These are phyloP conservation scores for Biscutella laevigata DNA, from an alignment of 441 rosid species.

Conservation along the genomic window DNA sequence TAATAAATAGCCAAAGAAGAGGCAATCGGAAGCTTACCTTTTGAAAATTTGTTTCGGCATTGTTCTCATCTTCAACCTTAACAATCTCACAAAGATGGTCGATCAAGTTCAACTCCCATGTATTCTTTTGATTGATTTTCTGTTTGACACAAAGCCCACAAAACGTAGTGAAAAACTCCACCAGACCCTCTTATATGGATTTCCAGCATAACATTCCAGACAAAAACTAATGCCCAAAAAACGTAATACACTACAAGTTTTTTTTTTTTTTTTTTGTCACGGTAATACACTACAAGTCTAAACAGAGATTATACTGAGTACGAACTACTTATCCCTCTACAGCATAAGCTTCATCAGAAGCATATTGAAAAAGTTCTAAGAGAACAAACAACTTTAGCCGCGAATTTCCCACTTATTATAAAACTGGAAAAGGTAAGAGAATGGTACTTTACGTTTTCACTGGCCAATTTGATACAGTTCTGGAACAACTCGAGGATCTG, in stretches of 20 bases:
- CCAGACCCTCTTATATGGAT: background rate
- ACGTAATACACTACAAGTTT: too few species aligned
- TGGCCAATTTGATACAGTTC: slow-evolving; percentile 87
- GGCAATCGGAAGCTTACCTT: slow-evolving; percentile 40
- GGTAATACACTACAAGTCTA: background rate
- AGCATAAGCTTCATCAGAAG: background rate
- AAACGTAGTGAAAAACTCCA: background rate
- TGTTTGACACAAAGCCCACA: slow-evolving; percentile 26
- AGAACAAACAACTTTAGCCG: background rate
- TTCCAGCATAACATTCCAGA: background rate
- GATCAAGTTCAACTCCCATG: slow-evolving; percentile 85
- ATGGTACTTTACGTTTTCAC: slow-evolving; percentile 56
- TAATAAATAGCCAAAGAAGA: background rate
- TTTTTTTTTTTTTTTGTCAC: too few species aligned
- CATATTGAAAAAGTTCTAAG: background rate
- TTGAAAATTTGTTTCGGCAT: slow-evolving; percentile 74
- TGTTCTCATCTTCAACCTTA: slow-evolving; percentile 75
- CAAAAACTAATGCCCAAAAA: background rate
- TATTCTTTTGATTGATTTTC: slow-evolving; percentile 94
- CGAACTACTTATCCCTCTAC: background rate
- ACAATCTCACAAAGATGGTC: slow-evolving; percentile 77
- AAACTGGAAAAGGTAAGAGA: background rate
- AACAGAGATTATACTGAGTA: background rate
- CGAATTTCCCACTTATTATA: background rate
- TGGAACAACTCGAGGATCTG: slow-evolving; percentile 76